Evolutionary conservation across 2,329 filamentous ascomycete species (phyloP), one percentile per base, ranked within the genome.

Genomic region (Phialemoniopsis sp.): DNA sequence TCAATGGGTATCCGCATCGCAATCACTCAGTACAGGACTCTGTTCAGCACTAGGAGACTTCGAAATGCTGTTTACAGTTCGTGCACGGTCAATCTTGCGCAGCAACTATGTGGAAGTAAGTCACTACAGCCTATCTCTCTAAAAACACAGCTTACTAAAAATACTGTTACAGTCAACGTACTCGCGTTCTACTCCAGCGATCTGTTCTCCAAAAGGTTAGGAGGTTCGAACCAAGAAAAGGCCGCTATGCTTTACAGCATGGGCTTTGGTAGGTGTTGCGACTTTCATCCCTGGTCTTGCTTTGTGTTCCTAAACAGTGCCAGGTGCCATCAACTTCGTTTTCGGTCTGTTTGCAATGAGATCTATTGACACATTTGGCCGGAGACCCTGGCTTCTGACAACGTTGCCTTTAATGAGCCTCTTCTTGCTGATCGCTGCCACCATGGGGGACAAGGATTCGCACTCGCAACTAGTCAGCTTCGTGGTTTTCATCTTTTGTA

Each of bases 381-480:
- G 68, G 32, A 52, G 68, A 5, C 62, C 60, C 15, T 70, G 66
- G 65, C 57, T 72, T 1, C 47, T 67, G 1, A 48, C 59, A 3
- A 72, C 68, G 0, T 43, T 71, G 1, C 68, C 68, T 0, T 32
- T 67, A 0, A 72, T 71, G 68, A 57, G 59, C 1, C 43, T 68
- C 7, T 62, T 64, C 34, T 63, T 70, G 57, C 48, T 61, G 1
- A 59, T 54, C 3, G 66, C 62, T 0, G 63, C 63, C 7, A 37
- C 66, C 21, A 26, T 26, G 21, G 10, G 21, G 6, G 21, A 26
- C 10, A 6, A 26, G 10, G 21, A 26, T 26, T 10, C 21, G 10
- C 21, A 26, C 21, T 10, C 21, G 10, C 21, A 26, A 6, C 21
- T 6, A 26, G 10, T 26, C 10, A 26, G 21, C 10, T 26, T 26